Percentiles rank a stretch among this genome's conserved stretches.
Evolutionary conservation across 2,329 filamentous ascomycete genomes (phyloP).

Genomic region (Alternaria consortialis): DNA sequence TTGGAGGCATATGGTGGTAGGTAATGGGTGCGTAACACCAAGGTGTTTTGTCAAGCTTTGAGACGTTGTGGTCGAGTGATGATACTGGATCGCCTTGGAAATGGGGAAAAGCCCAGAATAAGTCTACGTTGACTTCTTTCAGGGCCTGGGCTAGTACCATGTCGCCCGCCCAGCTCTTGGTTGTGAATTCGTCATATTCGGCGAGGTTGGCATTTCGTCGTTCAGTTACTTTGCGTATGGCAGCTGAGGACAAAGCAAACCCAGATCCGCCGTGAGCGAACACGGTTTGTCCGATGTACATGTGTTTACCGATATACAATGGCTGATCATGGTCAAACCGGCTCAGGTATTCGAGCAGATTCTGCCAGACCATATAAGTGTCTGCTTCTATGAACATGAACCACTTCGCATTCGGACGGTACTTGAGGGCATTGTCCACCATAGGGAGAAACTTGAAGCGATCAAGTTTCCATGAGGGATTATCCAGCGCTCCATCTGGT

Average conservation of each 20-base stretch:
- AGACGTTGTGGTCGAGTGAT: conserved; percentile 34
- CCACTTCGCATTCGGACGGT: conserved; percentile 61
- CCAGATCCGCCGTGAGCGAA: conserved; percentile 65
- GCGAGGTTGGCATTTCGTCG: conserved; percentile 52
- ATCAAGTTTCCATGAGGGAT: conserved; percentile 40
- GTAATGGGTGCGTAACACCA: conserved; percentile 61
- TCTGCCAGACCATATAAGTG: conserved; percentile 64
- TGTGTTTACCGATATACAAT: conserved; percentile 63
- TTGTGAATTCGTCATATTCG: conserved; percentile 56
- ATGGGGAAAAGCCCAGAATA: conserved; percentile 25
- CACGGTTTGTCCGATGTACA: conserved; percentile 59
- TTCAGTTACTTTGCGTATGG: conserved; percentile 49
- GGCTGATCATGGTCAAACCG: conserved; percentile 58
- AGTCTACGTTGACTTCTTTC: conserved; percentile 51
- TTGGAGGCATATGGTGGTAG: conserved; percentile 57
- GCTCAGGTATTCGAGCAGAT: conserved; percentile 61
- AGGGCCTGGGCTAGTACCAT: conserved; percentile 60
- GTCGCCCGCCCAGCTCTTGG: conserved; percentile 61
- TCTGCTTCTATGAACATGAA: conserved; percentile 67
- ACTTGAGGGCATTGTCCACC: conserved; percentile 35
- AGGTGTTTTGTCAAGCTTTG: conserved; percentile 38
- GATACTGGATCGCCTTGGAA: conserved; percentile 35
- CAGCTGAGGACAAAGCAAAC: conserved; percentile 60
- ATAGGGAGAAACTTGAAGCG: conserved; percentile 49
- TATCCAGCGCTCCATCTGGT: conserved; percentile 10